Conservation (phyloP, 2,329 filamentous ascomycete genomes). For the Ophiostoma piceae region DNA sequence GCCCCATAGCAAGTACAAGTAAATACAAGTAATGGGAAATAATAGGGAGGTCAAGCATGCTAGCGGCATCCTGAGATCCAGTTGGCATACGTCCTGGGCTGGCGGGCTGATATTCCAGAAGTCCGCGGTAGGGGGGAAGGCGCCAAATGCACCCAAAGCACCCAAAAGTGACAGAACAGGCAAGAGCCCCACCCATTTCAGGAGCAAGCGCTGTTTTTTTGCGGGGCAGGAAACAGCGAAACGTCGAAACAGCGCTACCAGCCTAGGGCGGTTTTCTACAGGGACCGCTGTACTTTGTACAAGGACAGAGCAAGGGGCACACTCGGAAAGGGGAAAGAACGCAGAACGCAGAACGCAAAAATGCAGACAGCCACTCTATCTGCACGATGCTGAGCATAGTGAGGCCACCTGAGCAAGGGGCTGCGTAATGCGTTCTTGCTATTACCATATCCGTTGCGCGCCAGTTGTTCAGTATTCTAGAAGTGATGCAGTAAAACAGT, state of each 20-base stretch:
- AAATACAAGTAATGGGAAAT: conserved; percentile 7
- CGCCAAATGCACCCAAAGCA: background rate
- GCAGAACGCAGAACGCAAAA: background rate
- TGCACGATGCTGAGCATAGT: background rate
- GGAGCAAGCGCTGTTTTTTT: conserved; percentile 24
- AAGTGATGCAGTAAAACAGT: background rate
- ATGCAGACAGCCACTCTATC: background rate
- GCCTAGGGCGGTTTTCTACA: conserved; percentile 1
- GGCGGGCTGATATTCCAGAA: background rate
- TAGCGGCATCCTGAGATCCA: background rate
- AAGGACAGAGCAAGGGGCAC: conserved; percentile 12
- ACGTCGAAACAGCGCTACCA: conserved; percentile 22
- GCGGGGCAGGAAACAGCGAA: conserved; percentile 20
- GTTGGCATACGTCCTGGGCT: background rate
- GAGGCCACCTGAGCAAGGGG: background rate
- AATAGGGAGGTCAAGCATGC: conserved; percentile 6
- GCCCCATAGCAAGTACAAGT: background rate
- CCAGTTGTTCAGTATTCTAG: background rate
- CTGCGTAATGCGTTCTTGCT: conserved; percentile 4
- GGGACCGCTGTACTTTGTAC: background rate
- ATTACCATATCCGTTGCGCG: conserved; percentile 3
- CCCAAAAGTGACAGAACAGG: background rate
- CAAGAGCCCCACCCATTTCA: conserved; percentile 20
- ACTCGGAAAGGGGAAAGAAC: background rate
- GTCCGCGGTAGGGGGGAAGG: conserved; percentile 6